A percentile compares a stretch with the other conserved stretches of the same genome.
These are phyloP conservation scores for Glutinoglossum americanum DNA, from an alignment of 495 filamentous ascomycete genomes.

Conservation along the genomic window DNA sequence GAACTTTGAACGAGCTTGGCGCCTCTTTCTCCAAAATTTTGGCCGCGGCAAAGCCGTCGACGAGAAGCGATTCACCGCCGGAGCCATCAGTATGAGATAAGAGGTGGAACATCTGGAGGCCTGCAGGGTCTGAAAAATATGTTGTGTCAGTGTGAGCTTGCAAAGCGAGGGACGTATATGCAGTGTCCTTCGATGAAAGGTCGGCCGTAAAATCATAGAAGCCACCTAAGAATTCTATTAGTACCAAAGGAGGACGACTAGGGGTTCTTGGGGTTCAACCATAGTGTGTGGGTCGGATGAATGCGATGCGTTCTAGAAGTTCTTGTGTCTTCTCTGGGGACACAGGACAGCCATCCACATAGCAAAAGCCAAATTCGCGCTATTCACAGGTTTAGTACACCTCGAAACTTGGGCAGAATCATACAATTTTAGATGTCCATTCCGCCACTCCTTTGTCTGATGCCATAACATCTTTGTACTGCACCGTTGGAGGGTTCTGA, in stretches of 20 bases:
- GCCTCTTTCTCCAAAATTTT: conserved; percentile 26
- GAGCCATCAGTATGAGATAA: conserved; percentile 47
- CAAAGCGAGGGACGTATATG: conserved; percentile 67
- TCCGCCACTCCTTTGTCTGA: conserved; percentile 26
- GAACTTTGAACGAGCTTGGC: conserved; percentile 24
- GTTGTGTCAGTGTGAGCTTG: conserved; percentile 77
- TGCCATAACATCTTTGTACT: conserved; percentile 38
- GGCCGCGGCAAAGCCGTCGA: conserved; percentile 67
- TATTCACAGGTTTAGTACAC: conserved; percentile 13
- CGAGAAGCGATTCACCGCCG: conserved; percentile 53
- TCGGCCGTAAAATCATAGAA: conserved; percentile 93
- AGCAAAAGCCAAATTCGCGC: conserved; percentile 44
- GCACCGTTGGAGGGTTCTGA: conserved; percentile 26
- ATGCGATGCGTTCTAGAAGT: conserved; percentile 58
- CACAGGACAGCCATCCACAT: conserved; percentile 42
- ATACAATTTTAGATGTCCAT: conserved; percentile 39
- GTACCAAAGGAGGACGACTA: not conserved
- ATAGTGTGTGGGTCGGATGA: conserved; percentile 75
- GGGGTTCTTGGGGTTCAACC: conserved; percentile 21
- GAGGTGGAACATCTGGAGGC: conserved; percentile 77
- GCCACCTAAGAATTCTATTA: conserved; percentile 28
- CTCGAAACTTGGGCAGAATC: conserved; percentile 11
- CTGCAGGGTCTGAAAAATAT: conserved; percentile 78
- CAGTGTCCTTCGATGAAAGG: conserved; percentile 69
- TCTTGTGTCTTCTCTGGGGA: conserved; percentile 43